Conservation (phyloP, 176 grass and related monocot genomes). For the Aegilops tauschii region DNA sequence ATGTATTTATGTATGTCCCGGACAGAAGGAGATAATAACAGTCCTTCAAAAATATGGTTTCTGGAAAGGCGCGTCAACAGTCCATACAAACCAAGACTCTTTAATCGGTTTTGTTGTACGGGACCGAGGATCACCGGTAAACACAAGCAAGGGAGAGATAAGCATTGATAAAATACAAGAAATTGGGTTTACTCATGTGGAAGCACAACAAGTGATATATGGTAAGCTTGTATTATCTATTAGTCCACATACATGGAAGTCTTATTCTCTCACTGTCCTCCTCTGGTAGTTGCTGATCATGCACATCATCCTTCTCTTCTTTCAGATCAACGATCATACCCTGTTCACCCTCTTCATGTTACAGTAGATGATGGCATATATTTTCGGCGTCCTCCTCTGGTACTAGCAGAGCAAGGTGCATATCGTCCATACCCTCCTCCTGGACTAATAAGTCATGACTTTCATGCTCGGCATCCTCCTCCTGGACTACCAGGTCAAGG, state of each 20-base stretch:
- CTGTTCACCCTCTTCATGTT: neutral
- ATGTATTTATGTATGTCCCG: constrained; percentile 49
- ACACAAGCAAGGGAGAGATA: neutral
- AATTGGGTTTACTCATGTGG: neutral
- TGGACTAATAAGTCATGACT: neutral
- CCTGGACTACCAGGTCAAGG: neutral
- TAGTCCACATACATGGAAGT: neutral
- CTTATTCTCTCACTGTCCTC: neutral
- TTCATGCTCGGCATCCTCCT: neutral
- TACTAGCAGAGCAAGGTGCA: neutral
- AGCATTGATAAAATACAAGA: constrained; percentile 1
- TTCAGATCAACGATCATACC: neutral
- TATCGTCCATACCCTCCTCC: neutral
- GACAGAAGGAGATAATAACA: constrained; percentile 41
- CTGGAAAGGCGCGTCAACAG: constrained; percentile 39
- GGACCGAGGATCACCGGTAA: constrained; percentile 19
- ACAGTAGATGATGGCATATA: neutral
- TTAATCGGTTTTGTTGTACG: constrained; percentile 48
- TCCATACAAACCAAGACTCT: constrained; percentile 34
- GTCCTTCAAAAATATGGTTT: constrained; percentile 47
- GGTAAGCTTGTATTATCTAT: constrained; percentile 10
- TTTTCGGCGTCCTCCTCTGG: neutral
- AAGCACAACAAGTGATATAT: constrained; percentile 12
- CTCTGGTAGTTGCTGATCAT: neutral
- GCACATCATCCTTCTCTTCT: neutral